Percentiles rank a stretch among this genome's conserved stretches.
Evolutionary conservation across 2,329 filamentous ascomycete genomes (phyloP).

Genomic region (Paecilomyces formosus): DNA sequence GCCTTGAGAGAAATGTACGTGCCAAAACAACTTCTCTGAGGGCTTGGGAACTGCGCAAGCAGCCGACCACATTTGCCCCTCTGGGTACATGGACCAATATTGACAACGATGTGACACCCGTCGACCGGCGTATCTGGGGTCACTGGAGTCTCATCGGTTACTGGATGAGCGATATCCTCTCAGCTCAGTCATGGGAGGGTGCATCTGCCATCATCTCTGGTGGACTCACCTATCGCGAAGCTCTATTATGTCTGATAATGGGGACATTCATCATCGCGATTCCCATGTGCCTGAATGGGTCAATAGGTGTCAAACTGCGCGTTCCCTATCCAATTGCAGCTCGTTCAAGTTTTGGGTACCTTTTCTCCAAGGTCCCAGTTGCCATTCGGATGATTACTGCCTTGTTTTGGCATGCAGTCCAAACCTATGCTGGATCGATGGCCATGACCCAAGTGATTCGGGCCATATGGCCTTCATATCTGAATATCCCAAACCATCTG

Average conservation of each 20-base stretch:
- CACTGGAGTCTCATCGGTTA: conserved; percentile 1
- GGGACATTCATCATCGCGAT: background rate
- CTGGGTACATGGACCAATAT: conserved; percentile 3
- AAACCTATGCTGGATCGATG: conserved; percentile 23
- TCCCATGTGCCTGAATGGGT: conserved; percentile 10
- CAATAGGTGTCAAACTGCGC: conserved; percentile 16
- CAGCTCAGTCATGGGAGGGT: conserved; percentile 1
- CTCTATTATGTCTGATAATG: background rate
- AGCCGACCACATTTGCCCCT: conserved; percentile 1
- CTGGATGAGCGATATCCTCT: conserved; percentile 2
- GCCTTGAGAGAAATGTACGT: background rate
- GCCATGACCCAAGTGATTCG: conserved; percentile 24
- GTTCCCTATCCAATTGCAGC: conserved; percentile 24
- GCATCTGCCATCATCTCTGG: background rate
- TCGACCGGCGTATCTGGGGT: conserved; percentile 1
- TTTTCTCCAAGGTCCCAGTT: conserved; percentile 23
- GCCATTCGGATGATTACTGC: conserved; percentile 29
- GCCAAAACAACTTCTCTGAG: background rate
- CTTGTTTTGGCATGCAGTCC: conserved; percentile 32
- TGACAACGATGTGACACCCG: conserved; percentile 1
- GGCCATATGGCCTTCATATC: conserved; percentile 39
- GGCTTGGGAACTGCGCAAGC: conserved; percentile 1
- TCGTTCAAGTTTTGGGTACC: conserved; percentile 26
- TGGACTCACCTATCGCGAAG: background rate
- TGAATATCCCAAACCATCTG: conserved; percentile 40